Conservation (phyloP, 345 rosid genomes). For the Aurinia saxatilis region DNA sequence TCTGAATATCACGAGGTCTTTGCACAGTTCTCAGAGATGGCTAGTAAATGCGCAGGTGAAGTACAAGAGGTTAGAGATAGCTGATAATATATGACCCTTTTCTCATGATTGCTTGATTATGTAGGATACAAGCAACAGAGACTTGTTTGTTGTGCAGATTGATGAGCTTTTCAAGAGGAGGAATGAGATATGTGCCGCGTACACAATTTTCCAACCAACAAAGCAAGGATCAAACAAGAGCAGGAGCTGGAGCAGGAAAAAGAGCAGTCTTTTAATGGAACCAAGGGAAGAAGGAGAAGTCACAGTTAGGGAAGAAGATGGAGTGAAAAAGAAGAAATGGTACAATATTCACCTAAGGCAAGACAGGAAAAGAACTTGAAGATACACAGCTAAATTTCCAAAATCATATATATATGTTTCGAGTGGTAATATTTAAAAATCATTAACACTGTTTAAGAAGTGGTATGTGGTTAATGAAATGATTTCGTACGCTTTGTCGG, state of each 20-base stretch:
- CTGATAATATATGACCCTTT: neutral
- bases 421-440: too few species aligned
- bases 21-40: constrained; percentile 87
- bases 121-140: neutral
- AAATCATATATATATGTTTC: neutral
- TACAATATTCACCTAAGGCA: constrained; percentile 66
- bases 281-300: constrained; percentile 52
- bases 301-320: constrained; percentile 64
- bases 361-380: constrained; percentile 71
- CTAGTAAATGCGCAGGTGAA: constrained; percentile 78
- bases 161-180: constrained; percentile 81
- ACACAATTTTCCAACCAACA: constrained; percentile 54
- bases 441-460: neutral
- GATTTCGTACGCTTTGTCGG: too few species aligned
- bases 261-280: constrained; percentile 41
- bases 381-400: neutral
- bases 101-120: neutral
- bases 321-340: constrained; percentile 79
- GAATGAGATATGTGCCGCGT: constrained; percentile 67
- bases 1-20: constrained; percentile 87
- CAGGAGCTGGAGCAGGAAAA: constrained; percentile 42
- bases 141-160: constrained; percentile 43
- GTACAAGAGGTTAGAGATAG: constrained; percentile 60
- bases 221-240: constrained; percentile 57
- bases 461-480: too few species aligned